Evolutionary conservation across 352 stramenopile species (phyloP).

Genomic region (Phytophthora cactorum): DNA sequence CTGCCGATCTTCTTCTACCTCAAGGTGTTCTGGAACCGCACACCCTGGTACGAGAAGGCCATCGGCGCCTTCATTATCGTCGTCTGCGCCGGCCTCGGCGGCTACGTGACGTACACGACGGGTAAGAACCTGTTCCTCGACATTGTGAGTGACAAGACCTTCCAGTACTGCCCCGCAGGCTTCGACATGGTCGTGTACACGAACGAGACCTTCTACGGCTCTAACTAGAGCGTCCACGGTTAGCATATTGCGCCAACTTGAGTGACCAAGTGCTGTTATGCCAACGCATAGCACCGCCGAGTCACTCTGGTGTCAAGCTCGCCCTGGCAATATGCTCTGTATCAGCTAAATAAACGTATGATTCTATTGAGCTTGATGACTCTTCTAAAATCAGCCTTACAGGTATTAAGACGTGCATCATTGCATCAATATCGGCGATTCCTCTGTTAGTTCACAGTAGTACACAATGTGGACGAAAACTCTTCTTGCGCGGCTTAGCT

Average conservation of each 20-base stretch:
- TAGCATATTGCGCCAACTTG: constrained; percentile 10
- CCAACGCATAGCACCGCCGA: constrained; percentile 12
- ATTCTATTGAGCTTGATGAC: constrained; percentile 33
- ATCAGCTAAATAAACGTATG: constrained; percentile 35
- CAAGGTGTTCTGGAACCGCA: constrained; percentile 61
- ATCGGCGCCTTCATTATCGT: constrained; percentile 45
- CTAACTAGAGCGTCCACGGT: constrained; percentile 28
- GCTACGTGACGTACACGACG: constrained; percentile 54
- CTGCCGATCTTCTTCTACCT: constrained; percentile 79
- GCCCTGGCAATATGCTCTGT: constrained; percentile 12
- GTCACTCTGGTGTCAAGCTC: constrained; percentile 6
- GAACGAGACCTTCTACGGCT: constrained; percentile 56
- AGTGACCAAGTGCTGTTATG: constrained; percentile 24
- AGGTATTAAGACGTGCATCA: too few relatives aligned
- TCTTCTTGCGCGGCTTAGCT: too few relatives aligned
- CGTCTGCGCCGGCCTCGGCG: constrained; percentile 39
- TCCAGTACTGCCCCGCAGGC: constrained; percentile 62
- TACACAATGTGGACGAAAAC: too few relatives aligned
- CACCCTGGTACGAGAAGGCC: constrained; percentile 55
- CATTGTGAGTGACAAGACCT: constrained; percentile 43
- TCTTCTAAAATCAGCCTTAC: too few relatives aligned
- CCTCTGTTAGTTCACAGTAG: too few relatives aligned
- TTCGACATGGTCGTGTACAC: constrained; percentile 61
- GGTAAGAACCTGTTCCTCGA: constrained; percentile 51
- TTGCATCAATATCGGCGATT: too few relatives aligned